phyloP scores from a whole-genome alignment of 1,284 basidiomycete species.

The Megacollybia platyphylla region DNA sequence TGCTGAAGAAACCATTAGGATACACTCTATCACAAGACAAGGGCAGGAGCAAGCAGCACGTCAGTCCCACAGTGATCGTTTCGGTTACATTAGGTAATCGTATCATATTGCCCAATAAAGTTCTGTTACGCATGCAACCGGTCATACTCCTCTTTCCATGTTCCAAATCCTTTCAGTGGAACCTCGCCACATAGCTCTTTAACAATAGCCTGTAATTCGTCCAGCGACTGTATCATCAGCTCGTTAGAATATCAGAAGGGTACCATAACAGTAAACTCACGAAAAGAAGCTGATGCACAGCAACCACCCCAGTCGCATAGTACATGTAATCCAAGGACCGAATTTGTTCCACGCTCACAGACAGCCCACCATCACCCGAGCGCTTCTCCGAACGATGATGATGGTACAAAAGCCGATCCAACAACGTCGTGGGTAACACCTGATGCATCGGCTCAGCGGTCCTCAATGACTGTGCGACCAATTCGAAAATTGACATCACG shows the following conservation, averaged over 20 bases:
- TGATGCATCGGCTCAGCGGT: constrained; percentile 34
- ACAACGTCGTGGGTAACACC: constrained; percentile 26
- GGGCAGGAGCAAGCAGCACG: too few relatives aligned
- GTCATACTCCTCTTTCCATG: constrained; percentile 25
- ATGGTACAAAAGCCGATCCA: constrained; percentile 32
- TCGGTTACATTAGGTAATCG: too few relatives aligned
- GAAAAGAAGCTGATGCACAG: constrained; percentile 27
- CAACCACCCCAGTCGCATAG: constrained; percentile 30
- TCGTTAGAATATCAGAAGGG: neutral
- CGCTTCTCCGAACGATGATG: constrained; percentile 10
- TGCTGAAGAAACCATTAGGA: too few relatives aligned
- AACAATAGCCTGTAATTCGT: constrained; percentile 27
- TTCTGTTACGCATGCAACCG: constrained; percentile 7
- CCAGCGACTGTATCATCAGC: constrained; percentile 19
- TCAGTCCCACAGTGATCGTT: too few relatives aligned
- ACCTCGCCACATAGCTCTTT: constrained; percentile 32
- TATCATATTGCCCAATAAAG: too few relatives aligned
- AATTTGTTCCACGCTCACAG: constrained; percentile 9
- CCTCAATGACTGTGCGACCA: constrained; percentile 31
- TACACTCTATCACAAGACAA: too few relatives aligned
- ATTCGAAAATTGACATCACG: constrained; percentile 28
- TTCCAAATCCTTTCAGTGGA: constrained; percentile 27
- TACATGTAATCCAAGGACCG: constrained; percentile 29
- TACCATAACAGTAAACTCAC: constrained; percentile 15
- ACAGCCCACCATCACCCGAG: neutral